A percentile compares a stretch with the other conserved stretches of the same genome.
These are phyloP conservation scores for Sporobolomyces pararoseus DNA, from an alignment of 768 basidiomycete species.

Conservation along the genomic window DNA sequence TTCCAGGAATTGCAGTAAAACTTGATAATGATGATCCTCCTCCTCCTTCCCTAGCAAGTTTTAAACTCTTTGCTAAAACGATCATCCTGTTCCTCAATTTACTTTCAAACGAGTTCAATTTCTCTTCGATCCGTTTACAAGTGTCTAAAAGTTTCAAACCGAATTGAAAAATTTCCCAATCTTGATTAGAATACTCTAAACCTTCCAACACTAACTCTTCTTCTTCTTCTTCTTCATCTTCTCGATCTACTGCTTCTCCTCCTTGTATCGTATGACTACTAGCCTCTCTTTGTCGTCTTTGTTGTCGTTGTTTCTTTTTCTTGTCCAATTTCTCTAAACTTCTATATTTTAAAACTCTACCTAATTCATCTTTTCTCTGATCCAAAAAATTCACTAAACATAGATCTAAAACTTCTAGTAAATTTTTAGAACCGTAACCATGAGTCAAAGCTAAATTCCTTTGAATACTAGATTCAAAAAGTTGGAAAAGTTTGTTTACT, in stretches of 20 bases:
- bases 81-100: slow-evolving; percentile 62
- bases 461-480: slow-evolving; percentile 72
- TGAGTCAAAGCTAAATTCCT: slow-evolving; percentile 79
- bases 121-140: slow-evolving; percentile 67
- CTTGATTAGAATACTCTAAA: slow-evolving; percentile 75
- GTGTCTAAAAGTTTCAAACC: slow-evolving; percentile 79
- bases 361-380: slow-evolving; percentile 30
- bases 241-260: not conserved
- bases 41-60: slow-evolving; percentile 59
- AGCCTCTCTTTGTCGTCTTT: not conserved
- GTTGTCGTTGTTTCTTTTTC: not conserved
- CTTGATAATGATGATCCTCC: too few species aligned
- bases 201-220: slow-evolving; percentile 60
- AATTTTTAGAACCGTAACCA: slow-evolving; percentile 73
- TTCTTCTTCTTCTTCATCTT: slow-evolving; percentile 48
- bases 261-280: slow-evolving; percentile 52
- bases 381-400: slow-evolving; percentile 66
- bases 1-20: slow-evolving; percentile 58
- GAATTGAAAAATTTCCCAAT: slow-evolving; percentile 82
- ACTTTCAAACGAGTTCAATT: slow-evolving; percentile 64
- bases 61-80: slow-evolving; percentile 62
- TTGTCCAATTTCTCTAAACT: not conserved
- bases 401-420: slow-evolving; percentile 69
- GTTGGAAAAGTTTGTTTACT: slow-evolving; percentile 63
- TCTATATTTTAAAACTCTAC: slow-evolving; percentile 17